Evolutionary conservation across 306 rosid genomes (phyloP).

Genomic region (Cucurbita moschata): DNA sequence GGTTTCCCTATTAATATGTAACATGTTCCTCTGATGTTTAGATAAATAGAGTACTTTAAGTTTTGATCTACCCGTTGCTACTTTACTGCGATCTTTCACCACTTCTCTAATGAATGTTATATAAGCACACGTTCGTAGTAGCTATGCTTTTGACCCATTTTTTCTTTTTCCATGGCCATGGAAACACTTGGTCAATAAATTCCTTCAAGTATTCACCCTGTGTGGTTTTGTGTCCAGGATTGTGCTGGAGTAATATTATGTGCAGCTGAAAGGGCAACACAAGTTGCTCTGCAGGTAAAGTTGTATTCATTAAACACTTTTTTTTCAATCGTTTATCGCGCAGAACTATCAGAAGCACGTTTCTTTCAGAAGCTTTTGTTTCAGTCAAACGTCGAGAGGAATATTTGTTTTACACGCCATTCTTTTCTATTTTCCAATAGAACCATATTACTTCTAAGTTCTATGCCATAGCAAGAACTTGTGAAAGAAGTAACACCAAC

Average conservation of each 20-base stretch:
- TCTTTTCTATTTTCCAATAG: not conserved
- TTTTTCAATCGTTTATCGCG: not conserved
- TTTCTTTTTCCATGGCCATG: not conserved
- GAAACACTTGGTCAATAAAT: not conserved
- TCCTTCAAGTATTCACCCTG: not conserved
- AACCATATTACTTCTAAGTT: not conserved
- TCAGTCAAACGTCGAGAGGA: not conserved
- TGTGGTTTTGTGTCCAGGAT: slow-evolving; percentile 48
- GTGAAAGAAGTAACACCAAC: not conserved
- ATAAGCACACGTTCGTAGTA: not conserved
- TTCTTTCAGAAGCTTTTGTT: not conserved
- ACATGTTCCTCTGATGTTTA: not conserved
- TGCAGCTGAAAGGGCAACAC: slow-evolving; percentile 92
- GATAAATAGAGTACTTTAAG: not conserved
- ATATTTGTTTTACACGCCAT: not conserved
- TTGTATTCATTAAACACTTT: not conserved
- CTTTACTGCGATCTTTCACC: not conserved
- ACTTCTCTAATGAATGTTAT: not conserved
- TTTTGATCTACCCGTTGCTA: not conserved
- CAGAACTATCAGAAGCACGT: not conserved
- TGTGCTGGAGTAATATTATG: slow-evolving; percentile 87
- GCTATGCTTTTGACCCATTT: not conserved
- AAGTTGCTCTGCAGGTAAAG: slow-evolving; percentile 50
- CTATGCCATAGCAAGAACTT: not conserved
- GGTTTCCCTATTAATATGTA: not conserved